Evolutionary conservation across 2,329 filamentous ascomycete genomes (phyloP).

Genomic region (Fonsecaea multimorphosa): DNA sequence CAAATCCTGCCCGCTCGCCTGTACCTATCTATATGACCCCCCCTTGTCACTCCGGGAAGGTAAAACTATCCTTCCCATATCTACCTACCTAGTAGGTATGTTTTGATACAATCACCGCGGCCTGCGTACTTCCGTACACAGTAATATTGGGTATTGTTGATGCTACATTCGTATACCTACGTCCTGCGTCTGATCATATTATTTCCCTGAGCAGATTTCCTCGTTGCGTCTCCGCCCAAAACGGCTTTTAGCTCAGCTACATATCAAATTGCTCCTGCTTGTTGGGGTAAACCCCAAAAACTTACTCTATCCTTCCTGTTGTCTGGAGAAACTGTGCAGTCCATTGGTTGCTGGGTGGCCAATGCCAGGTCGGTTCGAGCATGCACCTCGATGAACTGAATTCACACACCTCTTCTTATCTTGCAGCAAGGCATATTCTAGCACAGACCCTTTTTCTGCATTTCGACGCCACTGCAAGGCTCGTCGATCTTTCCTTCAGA

Average conservation of each 20-base stretch:
- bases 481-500: conserved; percentile 18
- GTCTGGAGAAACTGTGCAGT: neutral
- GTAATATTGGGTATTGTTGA: neutral
- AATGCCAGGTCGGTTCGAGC: neutral
- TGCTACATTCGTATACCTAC: neutral
- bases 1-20: too few relatives aligned
- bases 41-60: too few relatives aligned
- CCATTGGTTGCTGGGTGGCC: neutral
- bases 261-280: neutral
- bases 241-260: neutral
- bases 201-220: neutral
- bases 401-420: neutral
- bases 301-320: neutral
- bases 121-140: neutral
- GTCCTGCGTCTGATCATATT: neutral
- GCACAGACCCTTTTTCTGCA: neutral
- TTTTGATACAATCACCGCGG: too few relatives aligned
- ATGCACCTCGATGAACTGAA: neutral
- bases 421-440: neutral
- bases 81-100: neutral
- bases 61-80: neutral
- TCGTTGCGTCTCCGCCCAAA: neutral
- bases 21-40: neutral
- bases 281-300: neutral
- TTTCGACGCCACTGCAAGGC: conserved; percentile 19